Evolutionary conservation across 2,329 filamentous ascomycete species (phyloP).

Genomic region (Cercospora sesami): DNA sequence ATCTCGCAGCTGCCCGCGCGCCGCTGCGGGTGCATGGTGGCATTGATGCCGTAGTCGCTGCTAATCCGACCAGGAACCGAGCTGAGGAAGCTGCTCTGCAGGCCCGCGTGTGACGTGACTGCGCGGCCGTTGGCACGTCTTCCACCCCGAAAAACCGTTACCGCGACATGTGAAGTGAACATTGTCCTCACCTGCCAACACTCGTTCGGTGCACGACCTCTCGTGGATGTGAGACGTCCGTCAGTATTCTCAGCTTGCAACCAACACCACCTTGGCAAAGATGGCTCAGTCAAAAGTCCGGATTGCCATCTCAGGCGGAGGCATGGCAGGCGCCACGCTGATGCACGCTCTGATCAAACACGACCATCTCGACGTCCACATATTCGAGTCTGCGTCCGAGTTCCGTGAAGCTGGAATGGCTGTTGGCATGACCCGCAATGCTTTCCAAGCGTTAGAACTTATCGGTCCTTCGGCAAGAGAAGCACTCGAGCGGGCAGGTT

Average conservation of each 20-base stretch:
- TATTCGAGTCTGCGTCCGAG: conserved; percentile 21
- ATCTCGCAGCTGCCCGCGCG: neutral
- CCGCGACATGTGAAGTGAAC: neutral
- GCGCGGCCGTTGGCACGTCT: neutral
- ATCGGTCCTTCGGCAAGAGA: conserved; percentile 17
- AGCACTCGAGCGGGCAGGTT: conserved; percentile 17
- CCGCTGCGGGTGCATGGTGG: neutral
- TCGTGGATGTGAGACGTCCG: neutral
- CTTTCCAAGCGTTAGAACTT: conserved; percentile 15
- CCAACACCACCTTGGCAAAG: neutral
- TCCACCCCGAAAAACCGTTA: neutral
- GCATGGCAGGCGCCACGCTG: conserved; percentile 21
- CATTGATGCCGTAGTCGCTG: neutral
- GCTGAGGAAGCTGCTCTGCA: neutral
- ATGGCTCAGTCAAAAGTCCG: conserved; percentile 10
- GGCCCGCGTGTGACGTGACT: neutral
- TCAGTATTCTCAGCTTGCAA: neutral
- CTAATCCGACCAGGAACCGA: neutral
- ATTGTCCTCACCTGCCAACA: neutral
- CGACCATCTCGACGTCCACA: conserved; percentile 19
- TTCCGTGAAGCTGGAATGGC: conserved; percentile 23
- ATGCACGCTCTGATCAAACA: conserved; percentile 19
- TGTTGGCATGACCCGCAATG: conserved; percentile 22
- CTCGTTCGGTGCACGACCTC: neutral
- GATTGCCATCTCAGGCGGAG: conserved; percentile 23